Conservation (phyloP, 2,329 filamentous ascomycete genomes). For the Diaporthe eres region DNA sequence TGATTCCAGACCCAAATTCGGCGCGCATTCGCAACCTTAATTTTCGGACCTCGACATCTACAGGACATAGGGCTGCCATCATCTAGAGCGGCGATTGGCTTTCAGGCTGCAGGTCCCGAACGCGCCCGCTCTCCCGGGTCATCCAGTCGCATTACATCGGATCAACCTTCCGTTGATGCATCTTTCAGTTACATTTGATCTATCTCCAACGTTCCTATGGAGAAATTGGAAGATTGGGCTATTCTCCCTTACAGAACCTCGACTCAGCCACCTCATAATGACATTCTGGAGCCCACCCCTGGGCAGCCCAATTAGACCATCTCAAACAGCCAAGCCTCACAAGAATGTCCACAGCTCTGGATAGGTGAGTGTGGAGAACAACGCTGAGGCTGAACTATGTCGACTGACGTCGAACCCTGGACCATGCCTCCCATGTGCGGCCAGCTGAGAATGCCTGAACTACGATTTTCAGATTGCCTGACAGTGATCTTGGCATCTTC, state of each 20-base stretch:
- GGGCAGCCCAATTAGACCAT: neutral
- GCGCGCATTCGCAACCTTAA: neutral
- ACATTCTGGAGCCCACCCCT: neutral
- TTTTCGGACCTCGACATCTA: neutral
- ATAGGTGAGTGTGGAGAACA: neutral
- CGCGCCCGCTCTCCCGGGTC: neutral
- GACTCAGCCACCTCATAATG: constrained; percentile 10
- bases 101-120: neutral
- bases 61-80: constrained; percentile 1
- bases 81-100: neutral
- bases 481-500: constrained; percentile 19
- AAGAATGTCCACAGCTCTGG: neutral
- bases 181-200: neutral
- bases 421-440: constrained; percentile 19
- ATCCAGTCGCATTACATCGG: constrained; percentile 13
- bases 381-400: neutral
- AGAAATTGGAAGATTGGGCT: neutral
- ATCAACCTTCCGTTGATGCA: neutral
- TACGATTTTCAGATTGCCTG: constrained; percentile 23
- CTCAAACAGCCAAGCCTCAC: constrained; percentile 26
- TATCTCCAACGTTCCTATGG: neutral
- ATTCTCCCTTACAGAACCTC: neutral
- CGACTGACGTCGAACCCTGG: neutral
- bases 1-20: neutral
- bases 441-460: neutral